phyloP scores from a whole-genome alignment of 495 filamentous ascomycete species.

The Daldinia vernicosa region DNA sequence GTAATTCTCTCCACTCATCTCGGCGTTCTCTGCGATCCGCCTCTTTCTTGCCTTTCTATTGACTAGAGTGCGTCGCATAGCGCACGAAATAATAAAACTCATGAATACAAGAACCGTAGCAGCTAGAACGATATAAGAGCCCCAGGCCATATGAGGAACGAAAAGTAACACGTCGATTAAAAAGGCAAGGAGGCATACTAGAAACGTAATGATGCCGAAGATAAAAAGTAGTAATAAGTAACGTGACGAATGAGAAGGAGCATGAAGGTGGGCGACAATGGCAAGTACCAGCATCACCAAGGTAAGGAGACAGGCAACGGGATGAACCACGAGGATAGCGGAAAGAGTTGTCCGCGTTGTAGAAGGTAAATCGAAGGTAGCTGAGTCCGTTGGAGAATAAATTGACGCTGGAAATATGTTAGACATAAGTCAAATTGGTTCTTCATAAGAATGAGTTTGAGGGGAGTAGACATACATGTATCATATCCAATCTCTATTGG shows the following conservation, averaged over 20 bases:
- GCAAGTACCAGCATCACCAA: conserved; percentile 85
- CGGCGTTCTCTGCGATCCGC: conserved; percentile 89
- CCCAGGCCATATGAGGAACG: conserved; percentile 92
- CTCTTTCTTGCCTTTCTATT: conserved; percentile 90
- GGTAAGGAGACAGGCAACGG: conserved; percentile 85
- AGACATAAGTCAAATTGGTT: conserved; percentile 26
- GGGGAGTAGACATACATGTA: conserved; percentile 65
- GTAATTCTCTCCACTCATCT: conserved; percentile 94
- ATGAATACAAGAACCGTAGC: conserved; percentile 87
- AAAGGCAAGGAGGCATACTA: conserved; percentile 87
- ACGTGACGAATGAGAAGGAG: conserved; percentile 89
- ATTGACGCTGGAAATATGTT: conserved; percentile 52
- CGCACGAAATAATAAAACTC: conserved; percentile 87
- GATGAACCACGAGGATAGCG: conserved; percentile 90
- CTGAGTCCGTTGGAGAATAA: conserved; percentile 48
- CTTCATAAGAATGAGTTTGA: background rate
- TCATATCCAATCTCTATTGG: conserved; percentile 85
- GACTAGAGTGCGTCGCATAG: conserved; percentile 95
- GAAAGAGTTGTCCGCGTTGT: conserved; percentile 84
- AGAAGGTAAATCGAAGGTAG: conserved; percentile 77
- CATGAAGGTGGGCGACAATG: conserved; percentile 83
- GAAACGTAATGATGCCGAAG: conserved; percentile 81
- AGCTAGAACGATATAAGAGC: conserved; percentile 91
- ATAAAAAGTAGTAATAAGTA: conserved; percentile 87
- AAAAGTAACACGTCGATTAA: conserved; percentile 96